A percentile compares a stretch with the other conserved stretches of the same genome.
phyloP scores from a whole-genome alignment of 73 alveolate species.

The Paramecium sexaurelia region DNA sequence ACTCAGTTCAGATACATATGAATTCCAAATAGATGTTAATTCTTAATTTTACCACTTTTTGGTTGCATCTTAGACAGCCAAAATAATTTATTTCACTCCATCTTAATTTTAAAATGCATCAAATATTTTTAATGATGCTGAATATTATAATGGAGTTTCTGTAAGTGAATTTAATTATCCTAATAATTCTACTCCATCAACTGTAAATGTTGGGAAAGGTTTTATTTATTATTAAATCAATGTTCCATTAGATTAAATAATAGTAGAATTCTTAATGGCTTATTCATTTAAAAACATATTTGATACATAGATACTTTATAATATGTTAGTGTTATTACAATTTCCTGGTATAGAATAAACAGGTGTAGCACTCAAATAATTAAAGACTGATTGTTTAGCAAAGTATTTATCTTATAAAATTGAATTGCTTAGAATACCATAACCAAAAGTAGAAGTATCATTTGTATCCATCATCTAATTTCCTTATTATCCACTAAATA shows the following conservation, averaged over 20 bases:
- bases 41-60: conserved; percentile 71
- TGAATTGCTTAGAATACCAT: background rate
- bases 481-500: background rate
- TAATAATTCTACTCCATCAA: conserved; percentile 56
- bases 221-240: background rate
- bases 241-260: background rate
- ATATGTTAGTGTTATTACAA: background rate
- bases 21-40: conserved; percentile 75
- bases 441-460: conserved; percentile 34
- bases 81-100: conserved; percentile 75
- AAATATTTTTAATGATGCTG: conserved; percentile 30
- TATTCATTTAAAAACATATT: background rate
- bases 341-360: background rate
- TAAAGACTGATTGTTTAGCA: background rate
- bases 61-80: conserved; percentile 77
- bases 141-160: conserved; percentile 32
- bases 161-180: conserved; percentile 32
- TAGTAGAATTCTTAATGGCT: background rate
- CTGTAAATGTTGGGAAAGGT: conserved; percentile 36
- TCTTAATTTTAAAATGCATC: conserved; percentile 64
- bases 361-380: conserved; percentile 47
- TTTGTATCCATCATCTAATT: background rate
- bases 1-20: conserved; percentile 78
- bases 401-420: conserved; percentile 18
- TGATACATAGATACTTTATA: background rate